phyloP scores from a whole-genome alignment of 202 grass and related monocot genomes.

The Zoysia matrella region DNA sequence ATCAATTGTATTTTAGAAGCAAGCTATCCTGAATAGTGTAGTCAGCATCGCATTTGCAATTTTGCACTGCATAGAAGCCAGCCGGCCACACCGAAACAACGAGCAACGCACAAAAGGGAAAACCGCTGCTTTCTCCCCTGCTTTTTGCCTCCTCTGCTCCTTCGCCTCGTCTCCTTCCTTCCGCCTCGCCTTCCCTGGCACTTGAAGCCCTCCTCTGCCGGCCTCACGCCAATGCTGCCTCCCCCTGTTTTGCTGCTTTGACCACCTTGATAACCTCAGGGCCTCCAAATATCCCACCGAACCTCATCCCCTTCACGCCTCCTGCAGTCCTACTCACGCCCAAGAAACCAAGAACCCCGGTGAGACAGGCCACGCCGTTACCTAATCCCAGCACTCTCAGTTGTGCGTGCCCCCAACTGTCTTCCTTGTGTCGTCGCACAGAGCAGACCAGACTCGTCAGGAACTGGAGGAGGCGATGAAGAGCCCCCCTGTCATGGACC shows the following conservation, averaged over 20 bases:
- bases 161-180: conserved; percentile 36
- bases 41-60: neutral
- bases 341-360: conserved; percentile 25
- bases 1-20: neutral
- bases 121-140: conserved; percentile 39
- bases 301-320: conserved; percentile 19
- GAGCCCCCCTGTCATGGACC: conserved; percentile 52
- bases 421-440: conserved; percentile 19
- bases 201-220: neutral
- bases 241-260: conserved; percentile 51
- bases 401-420: conserved; percentile 1
- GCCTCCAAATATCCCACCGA: conserved; percentile 33
- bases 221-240: conserved; percentile 41
- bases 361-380: conserved; percentile 9
- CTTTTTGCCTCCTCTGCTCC: conserved; percentile 4
- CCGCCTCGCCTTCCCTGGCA: neutral
- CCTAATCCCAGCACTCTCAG: conserved; percentile 27
- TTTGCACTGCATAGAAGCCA: neutral
- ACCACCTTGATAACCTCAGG: conserved; percentile 47
- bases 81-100: conserved; percentile 25
- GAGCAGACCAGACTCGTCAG: neutral
- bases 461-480: conserved; percentile 40
- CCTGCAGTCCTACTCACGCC: conserved; percentile 16
- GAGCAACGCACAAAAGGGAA: conserved; percentile 25
- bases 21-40: neutral